Percentiles rank a stretch among this genome's conserved stretches.
Conservation (phyloP, 1,284 basidiomycete species). For the Phaffia rhodozyma region DNA sequence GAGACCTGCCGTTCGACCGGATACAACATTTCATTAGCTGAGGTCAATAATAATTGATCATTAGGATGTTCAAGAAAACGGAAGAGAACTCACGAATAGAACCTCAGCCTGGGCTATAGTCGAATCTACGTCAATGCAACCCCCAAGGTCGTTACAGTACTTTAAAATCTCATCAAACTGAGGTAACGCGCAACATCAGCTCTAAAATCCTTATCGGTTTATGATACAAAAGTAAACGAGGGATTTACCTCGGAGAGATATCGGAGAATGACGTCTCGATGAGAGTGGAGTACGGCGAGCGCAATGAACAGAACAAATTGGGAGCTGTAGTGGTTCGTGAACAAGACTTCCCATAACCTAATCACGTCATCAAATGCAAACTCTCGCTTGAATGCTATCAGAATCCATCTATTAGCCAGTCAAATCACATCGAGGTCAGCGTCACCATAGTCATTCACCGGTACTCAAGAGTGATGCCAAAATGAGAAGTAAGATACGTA, state of each 20-base stretch:
- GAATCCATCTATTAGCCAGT: slow-evolving; percentile 50
- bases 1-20: slow-evolving; percentile 40
- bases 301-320: slow-evolving; percentile 90
- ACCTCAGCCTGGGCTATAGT: slow-evolving; percentile 90
- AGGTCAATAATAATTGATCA: too few relatives aligned
- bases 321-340: slow-evolving; percentile 80
- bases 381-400: slow-evolving; percentile 89
- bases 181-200: background rate
- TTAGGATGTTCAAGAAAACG: too few relatives aligned
- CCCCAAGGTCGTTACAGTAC: slow-evolving; percentile 87
- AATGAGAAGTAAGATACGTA: slow-evolving; percentile 35
- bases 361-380: slow-evolving; percentile 82
- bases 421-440: slow-evolving; percentile 20
- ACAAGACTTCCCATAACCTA: slow-evolving; percentile 84
- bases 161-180: slow-evolving; percentile 80
- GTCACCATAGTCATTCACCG: slow-evolving; percentile 21
- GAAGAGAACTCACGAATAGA: slow-evolving; percentile 44
- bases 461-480: slow-evolving; percentile 7
- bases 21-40: background rate
- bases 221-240: background rate
- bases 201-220: background rate
- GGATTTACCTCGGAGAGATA: slow-evolving; percentile 73
- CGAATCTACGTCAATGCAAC: slow-evolving; percentile 71
- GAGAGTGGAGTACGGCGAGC: slow-evolving; percentile 81
- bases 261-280: slow-evolving; percentile 82